Evolutionary conservation across 2,329 filamentous ascomycete species (phyloP), one percentile per base, ranked within the genome.

Genomic region (Aspergillus bombycis): DNA sequence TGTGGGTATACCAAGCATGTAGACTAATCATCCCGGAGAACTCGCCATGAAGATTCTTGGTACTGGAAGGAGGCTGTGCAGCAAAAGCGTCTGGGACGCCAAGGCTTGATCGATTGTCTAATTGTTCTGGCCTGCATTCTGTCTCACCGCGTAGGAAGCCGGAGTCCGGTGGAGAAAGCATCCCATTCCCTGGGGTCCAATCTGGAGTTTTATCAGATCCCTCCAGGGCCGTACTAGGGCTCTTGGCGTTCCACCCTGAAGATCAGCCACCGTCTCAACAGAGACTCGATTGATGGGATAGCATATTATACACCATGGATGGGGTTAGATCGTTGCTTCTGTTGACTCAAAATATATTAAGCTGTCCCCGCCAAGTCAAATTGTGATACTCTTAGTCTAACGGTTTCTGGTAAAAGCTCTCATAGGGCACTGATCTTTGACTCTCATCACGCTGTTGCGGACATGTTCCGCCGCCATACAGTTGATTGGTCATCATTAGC

Each of bases 91-190:
- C 10, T 30, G 46, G 14, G 16, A 28, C 19, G 50, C 50, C 50
- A 54, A 54, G 50, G 3, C 50, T 14, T 36, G n/a, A 21, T 54
- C 32, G 23, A 23, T 53, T 53, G 30, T 28, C 4, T 5, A 8
- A 53, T 7, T 5, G 28, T 34, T 32, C 50, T 34, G 50, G 50
- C 28, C 32, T 34, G 28, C 12, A 36, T 9, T 28, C 23, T 50
- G 57, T 58, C 46, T 58, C 57, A 58, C 34, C n/a, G 12, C n/a
- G 43, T 28, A 32, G 23, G 34, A 48, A 10, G 14, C 8, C 57
- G 57, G 57, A 58, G 57, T 58, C 57, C 57, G 57, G 32, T 58
- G 57, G 57, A 21, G 30, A 34, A 41, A n/a, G 41, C 3, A 28
- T 48, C 23, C 56, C 38, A 9, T 36, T 30, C 14, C n/a, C 36